phyloP scores from a whole-genome alignment of 1,139 yeast species.

The Yamadazyma buinensis region DNA sequence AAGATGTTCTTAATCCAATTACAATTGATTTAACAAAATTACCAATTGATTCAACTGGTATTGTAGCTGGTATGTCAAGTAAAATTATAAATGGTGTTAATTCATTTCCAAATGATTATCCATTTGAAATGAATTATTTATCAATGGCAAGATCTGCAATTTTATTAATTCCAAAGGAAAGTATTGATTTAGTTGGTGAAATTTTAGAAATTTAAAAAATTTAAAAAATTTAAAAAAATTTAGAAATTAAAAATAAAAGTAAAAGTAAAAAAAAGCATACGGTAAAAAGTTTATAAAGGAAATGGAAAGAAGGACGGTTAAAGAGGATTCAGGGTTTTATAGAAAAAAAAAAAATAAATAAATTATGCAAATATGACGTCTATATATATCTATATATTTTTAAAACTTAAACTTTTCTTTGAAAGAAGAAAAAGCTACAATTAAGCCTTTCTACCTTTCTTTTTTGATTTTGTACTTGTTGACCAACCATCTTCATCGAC shows the following conservation, averaged over 20 bases:
- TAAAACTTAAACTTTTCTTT: too few relatives aligned
- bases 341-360: not conserved
- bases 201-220: constrained; percentile 12
- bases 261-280: too few relatives aligned
- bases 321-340: too few relatives aligned
- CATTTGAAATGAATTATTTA: constrained; percentile 55
- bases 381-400: too few relatives aligned
- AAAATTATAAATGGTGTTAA: constrained; percentile 36
- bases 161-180: constrained; percentile 56
- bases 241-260: too few relatives aligned
- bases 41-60: constrained; percentile 63
- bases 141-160: constrained; percentile 63
- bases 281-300: too few relatives aligned
- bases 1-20: constrained; percentile 57
- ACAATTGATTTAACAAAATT: constrained; percentile 51
- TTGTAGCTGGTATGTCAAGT: constrained; percentile 64
- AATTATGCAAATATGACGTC: constrained; percentile 1
- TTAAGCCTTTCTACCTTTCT: constrained; percentile 30
- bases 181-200: constrained; percentile 26
- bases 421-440: too few relatives aligned
- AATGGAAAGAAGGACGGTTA: too few relatives aligned
- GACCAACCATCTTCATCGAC: constrained; percentile 78
- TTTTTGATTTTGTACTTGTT: constrained; percentile 50
- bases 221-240: too few relatives aligned
- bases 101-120: constrained; percentile 14